Conservation (phyloP, 2,329 filamentous ascomycete genomes). For the Fusarium sp. region DNA sequence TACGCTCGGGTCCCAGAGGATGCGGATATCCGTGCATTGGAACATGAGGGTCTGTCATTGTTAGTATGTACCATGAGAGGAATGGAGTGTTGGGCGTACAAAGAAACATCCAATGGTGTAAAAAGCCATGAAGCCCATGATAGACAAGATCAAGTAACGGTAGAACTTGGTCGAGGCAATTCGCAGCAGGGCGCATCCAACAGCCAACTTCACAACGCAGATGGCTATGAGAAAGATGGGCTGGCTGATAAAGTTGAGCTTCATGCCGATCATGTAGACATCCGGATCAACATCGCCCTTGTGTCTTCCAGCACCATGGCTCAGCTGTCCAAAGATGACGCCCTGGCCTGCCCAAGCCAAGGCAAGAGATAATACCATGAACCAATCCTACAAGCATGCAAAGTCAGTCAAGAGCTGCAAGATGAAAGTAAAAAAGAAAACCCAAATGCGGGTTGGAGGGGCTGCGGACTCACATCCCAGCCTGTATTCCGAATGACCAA, state of each 20-base stretch:
- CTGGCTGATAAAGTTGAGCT: slow-evolving; percentile 58
- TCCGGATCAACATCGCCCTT: slow-evolving; percentile 53
- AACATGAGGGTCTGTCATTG: slow-evolving; percentile 55
- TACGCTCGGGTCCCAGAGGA: slow-evolving; percentile 57
- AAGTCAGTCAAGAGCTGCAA: neutral
- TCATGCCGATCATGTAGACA: slow-evolving; percentile 52
- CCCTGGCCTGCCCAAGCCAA: slow-evolving; percentile 54
- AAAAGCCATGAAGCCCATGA: slow-evolving; percentile 52
- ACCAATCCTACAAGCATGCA: slow-evolving; percentile 40
- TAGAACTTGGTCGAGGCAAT: slow-evolving; percentile 54
- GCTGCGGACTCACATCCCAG: slow-evolving; percentile 53
- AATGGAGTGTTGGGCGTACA: slow-evolving; percentile 31
- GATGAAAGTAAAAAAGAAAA: neutral
- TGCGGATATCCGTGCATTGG: slow-evolving; percentile 60
- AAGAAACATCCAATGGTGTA: slow-evolving; percentile 53
- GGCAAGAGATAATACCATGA: slow-evolving; percentile 45
- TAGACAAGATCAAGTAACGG: slow-evolving; percentile 49
- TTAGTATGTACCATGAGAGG: accelerated
- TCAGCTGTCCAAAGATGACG: slow-evolving; percentile 55
- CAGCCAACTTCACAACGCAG: slow-evolving; percentile 56
- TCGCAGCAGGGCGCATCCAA: slow-evolving; percentile 55
- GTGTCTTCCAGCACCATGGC: slow-evolving; percentile 60
- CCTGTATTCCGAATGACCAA: slow-evolving; percentile 61
- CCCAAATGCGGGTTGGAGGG: neutral
- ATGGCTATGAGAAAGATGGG: slow-evolving; percentile 57